Percentiles rank a stretch among this genome's conserved stretches.
Evolutionary conservation across 441 rosid genomes (phyloP).

Genomic region (Adansonia gregorii): DNA sequence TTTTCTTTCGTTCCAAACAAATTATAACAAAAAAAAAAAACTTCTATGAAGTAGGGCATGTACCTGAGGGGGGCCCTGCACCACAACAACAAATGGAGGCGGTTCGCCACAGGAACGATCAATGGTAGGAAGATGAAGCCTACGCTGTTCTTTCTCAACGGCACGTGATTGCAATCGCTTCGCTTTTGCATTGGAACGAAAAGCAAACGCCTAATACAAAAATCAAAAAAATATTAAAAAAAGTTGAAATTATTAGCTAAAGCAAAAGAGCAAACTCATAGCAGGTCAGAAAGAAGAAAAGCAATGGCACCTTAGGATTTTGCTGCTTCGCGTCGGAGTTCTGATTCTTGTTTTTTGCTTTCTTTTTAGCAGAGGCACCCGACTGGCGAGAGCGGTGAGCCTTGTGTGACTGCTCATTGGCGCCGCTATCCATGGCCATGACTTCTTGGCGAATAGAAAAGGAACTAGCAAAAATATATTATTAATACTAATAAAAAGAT

Average conservation of each 20-base stretch:
- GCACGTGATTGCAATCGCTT: slow-evolving; percentile 66
- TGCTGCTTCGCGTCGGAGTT: slow-evolving; percentile 41
- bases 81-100: slow-evolving; percentile 34
- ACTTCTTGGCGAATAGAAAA: neutral
- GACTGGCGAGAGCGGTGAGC: slow-evolving; percentile 70
- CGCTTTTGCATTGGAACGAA: slow-evolving; percentile 63
- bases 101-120: slow-evolving; percentile 83
- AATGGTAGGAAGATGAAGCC: slow-evolving; percentile 74
- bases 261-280: neutral
- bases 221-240: neutral
- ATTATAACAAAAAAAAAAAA: neutral
- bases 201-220: slow-evolving; percentile 60
- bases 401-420: slow-evolving; percentile 60
- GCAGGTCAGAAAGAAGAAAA: neutral
- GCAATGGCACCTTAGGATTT: slow-evolving; percentile 61
- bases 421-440: slow-evolving; percentile 31
- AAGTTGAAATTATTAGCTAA: slow-evolving; percentile 8
- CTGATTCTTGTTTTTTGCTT: slow-evolving; percentile 45
- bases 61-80: slow-evolving; percentile 93
- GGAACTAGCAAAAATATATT: too few relatives aligned
- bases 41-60: neutral
- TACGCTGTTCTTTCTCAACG: slow-evolving; percentile 84
- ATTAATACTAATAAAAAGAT: too few relatives aligned
- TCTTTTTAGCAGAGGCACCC: slow-evolving; percentile 65
- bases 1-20: neutral